A percentile compares a stretch with the other conserved stretches of the same genome.
Evolutionary conservation across 192 early-diverging fungal genomes (phyloP).

Genomic region (Backusella tarrabulga): DNA sequence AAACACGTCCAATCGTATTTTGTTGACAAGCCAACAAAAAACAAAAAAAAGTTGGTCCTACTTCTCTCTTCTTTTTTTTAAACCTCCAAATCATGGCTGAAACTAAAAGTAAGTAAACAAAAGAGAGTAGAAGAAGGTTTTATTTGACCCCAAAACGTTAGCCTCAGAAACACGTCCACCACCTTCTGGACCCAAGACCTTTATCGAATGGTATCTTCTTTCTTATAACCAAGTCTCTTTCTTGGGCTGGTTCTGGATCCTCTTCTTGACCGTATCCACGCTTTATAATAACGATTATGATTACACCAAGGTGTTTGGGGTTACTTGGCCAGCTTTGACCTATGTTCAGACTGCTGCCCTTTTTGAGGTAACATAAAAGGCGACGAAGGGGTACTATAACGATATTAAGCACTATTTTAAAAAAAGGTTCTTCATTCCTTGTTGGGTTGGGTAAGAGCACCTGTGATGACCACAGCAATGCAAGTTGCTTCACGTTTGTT

Average conservation of each 20-base stretch:
- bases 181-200: slow-evolving; percentile 1
- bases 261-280: slow-evolving; percentile 53
- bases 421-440: slow-evolving; percentile 22
- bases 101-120: neutral
- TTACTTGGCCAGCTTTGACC: slow-evolving; percentile 60
- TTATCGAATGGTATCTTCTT: slow-evolving; percentile 67
- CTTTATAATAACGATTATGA: slow-evolving; percentile 54
- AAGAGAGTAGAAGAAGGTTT: neutral
- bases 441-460: slow-evolving; percentile 78
- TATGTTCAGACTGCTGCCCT: slow-evolving; percentile 82
- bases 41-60: neutral
- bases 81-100: neutral
- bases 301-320: slow-evolving; percentile 59
- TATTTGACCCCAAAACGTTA: neutral
- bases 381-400: neutral
- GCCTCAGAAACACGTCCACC: neutral
- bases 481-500: slow-evolving; percentile 88
- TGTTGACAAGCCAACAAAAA: neutral
- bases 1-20: neutral
- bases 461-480: slow-evolving; percentile 74
- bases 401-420: slow-evolving; percentile 2
- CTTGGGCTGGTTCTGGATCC: slow-evolving; percentile 78
- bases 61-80: neutral
- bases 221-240: slow-evolving; percentile 84
- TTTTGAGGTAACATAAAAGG: slow-evolving; percentile 61